Base-by-base conservation (phyloP, 164 flowering plant genomes). In the Kingdonia uniflora region DNA sequence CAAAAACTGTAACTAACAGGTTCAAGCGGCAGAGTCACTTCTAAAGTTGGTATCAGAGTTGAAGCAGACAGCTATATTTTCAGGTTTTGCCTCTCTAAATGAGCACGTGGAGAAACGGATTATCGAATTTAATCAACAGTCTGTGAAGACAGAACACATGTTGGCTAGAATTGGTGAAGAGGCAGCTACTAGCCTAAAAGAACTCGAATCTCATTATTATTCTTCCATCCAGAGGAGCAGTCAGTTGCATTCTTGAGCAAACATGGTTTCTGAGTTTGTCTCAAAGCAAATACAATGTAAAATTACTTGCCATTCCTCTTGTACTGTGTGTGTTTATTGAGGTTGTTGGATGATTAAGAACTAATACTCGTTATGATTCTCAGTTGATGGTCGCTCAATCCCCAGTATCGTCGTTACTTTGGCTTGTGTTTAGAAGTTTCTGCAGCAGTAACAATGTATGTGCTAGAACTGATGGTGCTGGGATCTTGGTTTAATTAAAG, bases 51-150 rank as follows among this genome's bases (percentile, higher is more conserved):
- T 94, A 48, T 94, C 97, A 0, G 99, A 94, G 68, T 68, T 94
- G 59, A 87, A 89, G 76, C 99, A 89, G 56, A 94, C 99, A 1
- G 97, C 99, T 49, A 76, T 89, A 39, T 94, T 94, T 70, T 84
- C 96, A 2, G 92, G 96, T 26, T 79, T 89, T 68, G 97, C 96
- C 25, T 84, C 92, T 23, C 82, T 89, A 11, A 87, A 81, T 58
- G 96, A 94, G 70, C 95, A 87, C 56, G 99, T 89, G 2, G 90
- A 94, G 50, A 85, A 79, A 55, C 75, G 96, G 54, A 79, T 55
- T 1, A 52, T 49, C 1, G 95, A 79, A 65, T 74, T 94, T 54
- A 68, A 77, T 56, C 80, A 73, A 24, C 81, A 67, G 54, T 81
- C 82, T 5, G 92, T 87, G 37, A 78, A 73, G 59, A 78, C 95